phyloP scores from a whole-genome alignment of 371 early-diverging fungal species.

The Thermomucor indicae-seudaticae region DNA sequence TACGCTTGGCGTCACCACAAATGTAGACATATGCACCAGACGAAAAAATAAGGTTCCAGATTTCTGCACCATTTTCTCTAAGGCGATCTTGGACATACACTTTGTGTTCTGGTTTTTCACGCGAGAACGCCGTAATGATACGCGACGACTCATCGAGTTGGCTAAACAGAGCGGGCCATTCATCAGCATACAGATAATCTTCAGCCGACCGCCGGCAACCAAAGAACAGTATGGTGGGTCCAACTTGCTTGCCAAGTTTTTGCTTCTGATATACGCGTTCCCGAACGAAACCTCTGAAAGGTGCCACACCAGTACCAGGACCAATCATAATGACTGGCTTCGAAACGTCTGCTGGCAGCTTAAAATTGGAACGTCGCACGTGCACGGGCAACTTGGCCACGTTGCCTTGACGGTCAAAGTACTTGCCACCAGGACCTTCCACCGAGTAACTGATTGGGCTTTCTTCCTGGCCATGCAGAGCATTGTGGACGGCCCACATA shows the following conservation, averaged over 20 bases:
- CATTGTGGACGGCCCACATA: conserved; percentile 45
- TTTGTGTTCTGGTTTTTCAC: conserved; percentile 74
- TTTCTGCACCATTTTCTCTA: conserved; percentile 52
- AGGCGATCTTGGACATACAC: conserved; percentile 88
- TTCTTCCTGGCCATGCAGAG: conserved; percentile 13
- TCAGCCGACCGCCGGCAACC: conserved; percentile 82
- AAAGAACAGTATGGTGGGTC: conserved; percentile 87
- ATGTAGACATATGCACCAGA: conserved; percentile 85
- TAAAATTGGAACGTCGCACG: conserved; percentile 85
- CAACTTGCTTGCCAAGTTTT: conserved; percentile 59
- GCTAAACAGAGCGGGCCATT: conserved; percentile 67
- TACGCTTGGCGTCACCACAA: conserved; percentile 95
- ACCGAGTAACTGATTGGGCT: conserved; percentile 9
- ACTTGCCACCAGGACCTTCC: conserved; percentile 23
- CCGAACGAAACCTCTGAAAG: conserved; percentile 93
- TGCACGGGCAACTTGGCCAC: conserved; percentile 67
- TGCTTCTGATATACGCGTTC: conserved; percentile 75
- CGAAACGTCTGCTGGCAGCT: conserved; percentile 73
- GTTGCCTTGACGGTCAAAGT: conserved; percentile 48
- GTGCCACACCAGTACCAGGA: conserved; percentile 98
- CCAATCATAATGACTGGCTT: conserved; percentile 95
- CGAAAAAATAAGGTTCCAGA: conserved; percentile 68
- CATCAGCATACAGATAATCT: conserved; percentile 88
- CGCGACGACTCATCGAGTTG: conserved; percentile 55
- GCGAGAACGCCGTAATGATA: conserved; percentile 85